Base-by-base conservation (phyloP, 208 protist genomes). In the Wallacemonas sp. region DNA sequence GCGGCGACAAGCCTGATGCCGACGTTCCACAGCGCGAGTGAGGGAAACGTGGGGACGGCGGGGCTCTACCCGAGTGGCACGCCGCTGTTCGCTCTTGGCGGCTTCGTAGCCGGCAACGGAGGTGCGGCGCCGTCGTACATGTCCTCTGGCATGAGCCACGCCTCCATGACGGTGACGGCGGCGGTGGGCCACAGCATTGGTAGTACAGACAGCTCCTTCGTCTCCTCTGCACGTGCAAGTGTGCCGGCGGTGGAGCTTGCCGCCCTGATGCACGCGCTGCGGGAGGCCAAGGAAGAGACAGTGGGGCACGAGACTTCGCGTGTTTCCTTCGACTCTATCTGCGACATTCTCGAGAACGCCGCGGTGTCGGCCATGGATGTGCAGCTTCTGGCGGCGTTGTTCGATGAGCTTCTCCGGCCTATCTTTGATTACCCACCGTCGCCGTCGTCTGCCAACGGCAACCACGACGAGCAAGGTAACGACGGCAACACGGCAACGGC, bases 201-300 rank as follows among this genome's bases (percentile, higher is more conserved):
- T 32, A 57, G 50, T 32, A 32, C 30, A 4, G 50, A 57, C 4
- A 57, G 9, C 50, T 57, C 50, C 29, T 39, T 57, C 9, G 32
- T 38, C n/a, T 57, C 44, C 15, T 78, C 71, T 1, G 59, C 66
- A 19, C 29, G 5, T 0, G 50, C 57, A 37, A 68, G 74, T 46
- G 19, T 70, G 9, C 39, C 60, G 15, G 63, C 58, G 0, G 19
- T 68, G 10, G 74, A 76, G 30, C 68, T 50, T 0, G 69, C 58
- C 22, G 74, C 74, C 27, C 87, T 93, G 36, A 52, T 93, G 0
- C 54, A 76, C 32, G 87, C 91, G 38, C 85, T 93, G 27, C 83
- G 79, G 33, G 50, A 68, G 41, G 84, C 75, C 33, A 89, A 89
- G 59, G 74, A 76, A 34, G 81, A 86, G 30, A 68, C 63, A 39